Evolutionary conservation across 176 grass and related monocot genomes (phyloP), one percentile per base, ranked within the genome.

Genomic region (Luzula sylvatica): DNA sequence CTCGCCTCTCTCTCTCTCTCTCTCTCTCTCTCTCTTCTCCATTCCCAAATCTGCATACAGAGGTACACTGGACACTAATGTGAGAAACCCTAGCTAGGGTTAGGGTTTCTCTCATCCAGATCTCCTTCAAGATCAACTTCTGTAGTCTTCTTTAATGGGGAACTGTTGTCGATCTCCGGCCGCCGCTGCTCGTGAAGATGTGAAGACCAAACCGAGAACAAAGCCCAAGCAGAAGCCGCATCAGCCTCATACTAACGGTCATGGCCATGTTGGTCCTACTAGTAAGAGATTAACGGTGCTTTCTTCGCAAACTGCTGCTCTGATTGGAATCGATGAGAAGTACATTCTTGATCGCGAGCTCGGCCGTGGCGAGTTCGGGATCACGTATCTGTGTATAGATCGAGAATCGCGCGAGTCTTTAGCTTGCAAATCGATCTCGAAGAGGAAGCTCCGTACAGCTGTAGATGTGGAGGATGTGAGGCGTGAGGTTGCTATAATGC

Each of bases 371-470:
- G 92, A 98, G 92, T 98, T 98, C 72, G 92, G 92, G 20, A 86
- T 98, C 19, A 98, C 92, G 32, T 98, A 98, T 65, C 81, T 98
- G 7, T 98, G 85, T 65, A 86, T 98, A 65, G 92, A 98, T 26
- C 92, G 81, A 47, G 75, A 72, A 60, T 82, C 78, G 54, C 87
- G 75, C 57, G 85, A 90, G 52, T 75, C 76, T 45, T 67, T 98
- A 20, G 92, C 92, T 4, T 98, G 92, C 92, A 98, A 98, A 71
- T 98, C 92, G 71, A 98, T 98, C 81, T 98, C 92, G 42, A 98
- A 98, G 50, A 69, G 85, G 59, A 98, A 90, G 82, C 85, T 98
- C 28, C 78, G 92, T 14, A 98, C 92, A 7, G 71, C 78, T 2
- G 85, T 98, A 20, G 92, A 98, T 73, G 81, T 98, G 7, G 92